These are phyloP conservation scores for Tetrahymena borealis DNA, from an alignment of 73 alveolate genomes.

Conservation along the genomic window DNA sequence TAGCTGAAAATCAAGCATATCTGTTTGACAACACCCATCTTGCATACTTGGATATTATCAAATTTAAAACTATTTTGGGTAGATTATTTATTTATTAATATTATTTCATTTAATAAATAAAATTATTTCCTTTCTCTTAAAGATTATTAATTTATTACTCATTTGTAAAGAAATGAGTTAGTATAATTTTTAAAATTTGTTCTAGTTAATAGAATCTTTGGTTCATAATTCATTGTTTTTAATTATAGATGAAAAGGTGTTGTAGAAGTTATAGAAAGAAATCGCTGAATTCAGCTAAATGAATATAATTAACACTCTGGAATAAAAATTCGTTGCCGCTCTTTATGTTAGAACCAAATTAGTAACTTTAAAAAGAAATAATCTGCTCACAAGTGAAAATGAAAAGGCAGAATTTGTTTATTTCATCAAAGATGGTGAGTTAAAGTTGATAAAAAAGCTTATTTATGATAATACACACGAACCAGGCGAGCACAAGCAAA, in stretches of 20 bases:
- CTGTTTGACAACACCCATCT: neutral
- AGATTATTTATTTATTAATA: neutral
- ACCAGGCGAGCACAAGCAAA: neutral
- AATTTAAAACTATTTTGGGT: neutral
- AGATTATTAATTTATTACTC: too few species aligned
- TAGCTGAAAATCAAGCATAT: neutral
- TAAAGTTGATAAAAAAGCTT: neutral
- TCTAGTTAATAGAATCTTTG: neutral
- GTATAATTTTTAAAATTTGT: too few species aligned
- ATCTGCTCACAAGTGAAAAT: neutral
- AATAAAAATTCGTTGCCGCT: neutral
- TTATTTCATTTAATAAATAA: too few species aligned
- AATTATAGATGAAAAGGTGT: neutral
- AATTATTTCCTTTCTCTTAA: too few species aligned
- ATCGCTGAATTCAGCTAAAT: neutral
- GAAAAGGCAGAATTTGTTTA: neutral
- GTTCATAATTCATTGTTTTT: too few species aligned
- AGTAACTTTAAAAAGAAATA: neutral
- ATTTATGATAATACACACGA: neutral
- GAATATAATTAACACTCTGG: neutral
- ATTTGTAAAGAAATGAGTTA: too few species aligned
- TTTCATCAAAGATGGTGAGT: neutral
- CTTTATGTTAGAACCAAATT: neutral
- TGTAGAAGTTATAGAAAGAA: neutral
- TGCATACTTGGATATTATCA: neutral